A percentile compares a stretch with the other conserved stretches of the same genome.
Evolutionary conservation across 129 eudicot genomes (phyloP).

Genomic region (Pittosporum tobira): DNA sequence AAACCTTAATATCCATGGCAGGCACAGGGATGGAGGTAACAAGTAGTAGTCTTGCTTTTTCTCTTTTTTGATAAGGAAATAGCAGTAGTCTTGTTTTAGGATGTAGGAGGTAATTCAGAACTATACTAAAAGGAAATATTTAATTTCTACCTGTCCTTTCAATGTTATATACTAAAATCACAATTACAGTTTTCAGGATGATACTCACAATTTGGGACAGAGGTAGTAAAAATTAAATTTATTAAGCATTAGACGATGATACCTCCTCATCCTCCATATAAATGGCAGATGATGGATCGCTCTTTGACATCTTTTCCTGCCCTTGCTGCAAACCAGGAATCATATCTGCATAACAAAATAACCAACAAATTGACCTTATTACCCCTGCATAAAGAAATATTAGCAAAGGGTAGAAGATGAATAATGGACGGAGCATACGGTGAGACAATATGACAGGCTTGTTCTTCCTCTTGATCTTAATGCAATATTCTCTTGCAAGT

Average conservation of each 20-base stretch:
- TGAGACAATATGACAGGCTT: conserved; percentile 89
- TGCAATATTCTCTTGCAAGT: conserved; percentile 89
- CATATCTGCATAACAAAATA: conserved; percentile 47
- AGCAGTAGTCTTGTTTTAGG: too few relatives aligned
- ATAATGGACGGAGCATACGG: conserved; percentile 30
- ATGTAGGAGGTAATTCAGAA: too few relatives aligned
- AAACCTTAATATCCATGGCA: too few relatives aligned
- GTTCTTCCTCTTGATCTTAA: conserved; percentile 73
- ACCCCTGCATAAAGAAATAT: neutral
- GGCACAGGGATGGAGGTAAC: too few relatives aligned
- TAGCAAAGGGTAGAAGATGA: neutral
- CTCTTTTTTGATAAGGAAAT: too few relatives aligned
- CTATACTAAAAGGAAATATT: too few relatives aligned
- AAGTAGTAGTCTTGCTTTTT: too few relatives aligned
- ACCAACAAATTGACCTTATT: neutral
- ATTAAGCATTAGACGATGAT: neutral
- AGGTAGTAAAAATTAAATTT: too few relatives aligned
- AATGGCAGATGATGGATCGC: conserved; percentile 44
- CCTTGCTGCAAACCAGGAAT: conserved; percentile 19
- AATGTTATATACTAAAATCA: too few relatives aligned
- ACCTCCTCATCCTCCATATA: conserved; percentile 71
- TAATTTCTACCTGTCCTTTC: too few relatives aligned
- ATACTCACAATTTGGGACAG: too few relatives aligned
- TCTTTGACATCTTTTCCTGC: conserved; percentile 64
- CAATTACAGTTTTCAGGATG: too few relatives aligned